Conservation (phyloP, 2,329 filamentous ascomycete species). For the Bipolaris bicolor region DNA sequence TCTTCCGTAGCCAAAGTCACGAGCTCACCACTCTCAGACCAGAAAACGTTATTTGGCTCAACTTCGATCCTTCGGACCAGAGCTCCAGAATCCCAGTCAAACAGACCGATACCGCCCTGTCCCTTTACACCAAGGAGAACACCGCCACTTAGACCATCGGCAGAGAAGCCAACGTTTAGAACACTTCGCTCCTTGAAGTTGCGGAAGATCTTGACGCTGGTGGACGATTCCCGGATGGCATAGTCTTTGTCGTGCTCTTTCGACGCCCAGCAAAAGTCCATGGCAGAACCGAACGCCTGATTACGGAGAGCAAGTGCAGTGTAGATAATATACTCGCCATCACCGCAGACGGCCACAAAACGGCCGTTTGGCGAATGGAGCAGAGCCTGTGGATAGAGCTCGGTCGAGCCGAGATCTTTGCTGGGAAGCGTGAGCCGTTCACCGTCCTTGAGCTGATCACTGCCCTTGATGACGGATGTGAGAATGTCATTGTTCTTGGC, state of each 20-base stretch:
- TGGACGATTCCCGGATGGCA: slow-evolving; percentile 91
- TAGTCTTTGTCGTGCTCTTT: slow-evolving; percentile 99
- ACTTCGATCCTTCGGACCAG: slow-evolving; percentile 91
- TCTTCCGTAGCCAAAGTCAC: slow-evolving; percentile 93
- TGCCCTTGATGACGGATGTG: slow-evolving; percentile 92
- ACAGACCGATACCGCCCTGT: slow-evolving; percentile 92
- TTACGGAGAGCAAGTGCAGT: slow-evolving; percentile 96
- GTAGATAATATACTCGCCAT: slow-evolving; percentile 99
- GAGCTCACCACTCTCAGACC: slow-evolving; percentile 95
- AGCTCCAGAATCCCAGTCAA: slow-evolving; percentile 90
- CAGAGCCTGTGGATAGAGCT: slow-evolving; percentile 94
- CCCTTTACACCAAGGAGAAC: slow-evolving; percentile 92
- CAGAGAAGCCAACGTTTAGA: slow-evolving; percentile 92
- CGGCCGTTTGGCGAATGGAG: slow-evolving; percentile 95
- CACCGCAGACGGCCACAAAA: slow-evolving; percentile 88
- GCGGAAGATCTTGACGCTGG: slow-evolving; percentile 95
- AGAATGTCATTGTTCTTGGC: slow-evolving; percentile 94
- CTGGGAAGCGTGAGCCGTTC: slow-evolving; percentile 83
- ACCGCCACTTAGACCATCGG: slow-evolving; percentile 87
- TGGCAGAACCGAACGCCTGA: slow-evolving; percentile 92
- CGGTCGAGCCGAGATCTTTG: slow-evolving; percentile 94
- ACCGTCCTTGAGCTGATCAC: slow-evolving; percentile 87
- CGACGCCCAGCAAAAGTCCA: slow-evolving; percentile 96
- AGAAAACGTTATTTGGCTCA: slow-evolving; percentile 78
- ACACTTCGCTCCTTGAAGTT: slow-evolving; percentile 97